Percentiles rank a stretch among this genome's conserved stretches.
phyloP scores from a whole-genome alignment of 306 rosid species.

The Prunus salicina region DNA sequence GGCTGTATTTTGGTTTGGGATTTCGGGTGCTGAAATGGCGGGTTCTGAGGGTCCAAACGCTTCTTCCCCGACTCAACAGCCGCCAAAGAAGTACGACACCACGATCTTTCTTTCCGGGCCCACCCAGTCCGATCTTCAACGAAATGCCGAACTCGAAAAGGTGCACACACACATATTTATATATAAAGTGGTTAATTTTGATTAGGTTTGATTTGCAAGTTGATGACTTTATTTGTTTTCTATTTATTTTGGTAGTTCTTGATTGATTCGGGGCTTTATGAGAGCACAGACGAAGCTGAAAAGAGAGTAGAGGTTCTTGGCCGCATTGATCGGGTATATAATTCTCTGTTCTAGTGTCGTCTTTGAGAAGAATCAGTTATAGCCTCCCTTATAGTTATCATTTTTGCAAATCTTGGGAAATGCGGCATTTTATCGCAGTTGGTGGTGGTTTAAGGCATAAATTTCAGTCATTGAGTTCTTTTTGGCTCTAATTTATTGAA shows the following conservation, averaged over 20 bases:
- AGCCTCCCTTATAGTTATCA: neutral
- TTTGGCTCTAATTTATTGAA: too few relatives aligned
- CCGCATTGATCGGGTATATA: constrained; percentile 64
- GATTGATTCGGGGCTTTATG: constrained; percentile 75
- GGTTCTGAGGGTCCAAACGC: constrained; percentile 47
- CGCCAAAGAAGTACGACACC: constrained; percentile 46
- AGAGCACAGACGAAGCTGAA: constrained; percentile 62
- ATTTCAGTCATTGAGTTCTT: too few relatives aligned
- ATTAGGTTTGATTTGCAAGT: neutral
- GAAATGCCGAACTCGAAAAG: constrained; percentile 70
- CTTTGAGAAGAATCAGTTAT: neutral
- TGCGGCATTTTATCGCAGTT: neutral
- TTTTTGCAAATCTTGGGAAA: neutral
- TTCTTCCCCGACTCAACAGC: constrained; percentile 35
- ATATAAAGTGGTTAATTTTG: neutral
- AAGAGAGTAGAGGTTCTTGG: constrained; percentile 71
- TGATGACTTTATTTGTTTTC: neutral
- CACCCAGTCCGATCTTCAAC: constrained; percentile 59
- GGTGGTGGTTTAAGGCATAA: neutral
- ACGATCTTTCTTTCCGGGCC: constrained; percentile 83
- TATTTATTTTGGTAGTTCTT: constrained; percentile 42
- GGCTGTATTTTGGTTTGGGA: too few relatives aligned
- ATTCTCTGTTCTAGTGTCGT: neutral
- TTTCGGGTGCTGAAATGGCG: constrained; percentile 47
- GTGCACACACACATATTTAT: constrained; percentile 24